Evolutionary conservation across 2,329 filamentous ascomycete species (phyloP).

Genomic region (Mariannaea elegans): DNA sequence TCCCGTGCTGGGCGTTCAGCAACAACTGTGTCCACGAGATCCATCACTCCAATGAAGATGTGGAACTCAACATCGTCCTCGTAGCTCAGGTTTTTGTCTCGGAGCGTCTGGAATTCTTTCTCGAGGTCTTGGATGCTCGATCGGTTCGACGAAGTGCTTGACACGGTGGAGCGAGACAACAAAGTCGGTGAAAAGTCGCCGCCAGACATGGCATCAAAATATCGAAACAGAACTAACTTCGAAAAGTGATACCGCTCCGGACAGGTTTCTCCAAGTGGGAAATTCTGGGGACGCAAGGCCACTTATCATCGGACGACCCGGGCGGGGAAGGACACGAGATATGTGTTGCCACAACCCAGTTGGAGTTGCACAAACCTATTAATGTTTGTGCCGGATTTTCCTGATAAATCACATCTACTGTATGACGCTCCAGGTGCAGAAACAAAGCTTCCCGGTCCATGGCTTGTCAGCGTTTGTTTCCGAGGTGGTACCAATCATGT

Average conservation of each 20-base stretch:
- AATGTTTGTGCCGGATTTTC: slow-evolving; percentile 6
- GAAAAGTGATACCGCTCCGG: neutral
- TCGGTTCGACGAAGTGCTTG: slow-evolving; percentile 30
- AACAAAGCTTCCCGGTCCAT: slow-evolving; percentile 11
- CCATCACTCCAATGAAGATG: slow-evolving; percentile 37
- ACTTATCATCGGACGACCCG: slow-evolving; percentile 15
- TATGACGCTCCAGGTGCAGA: slow-evolving; percentile 21
- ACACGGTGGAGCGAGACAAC: slow-evolving; percentile 30
- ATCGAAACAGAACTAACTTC: neutral
- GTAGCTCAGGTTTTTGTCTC: slow-evolving; percentile 35
- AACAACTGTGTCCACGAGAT: slow-evolving; percentile 36
- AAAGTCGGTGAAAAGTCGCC: slow-evolving; percentile 24
- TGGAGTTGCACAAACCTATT: slow-evolving; percentile 4
- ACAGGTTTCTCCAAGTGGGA: neutral
- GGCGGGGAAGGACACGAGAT: slow-evolving; percentile 3
- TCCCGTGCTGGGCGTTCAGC: slow-evolving; percentile 24
- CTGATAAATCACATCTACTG: slow-evolving; percentile 27
- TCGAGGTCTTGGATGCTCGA: slow-evolving; percentile 33
- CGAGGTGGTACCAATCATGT: slow-evolving; percentile 34
- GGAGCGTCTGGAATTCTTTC: slow-evolving; percentile 34
- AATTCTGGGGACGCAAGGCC: neutral
- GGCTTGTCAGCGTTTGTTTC: slow-evolving; percentile 36
- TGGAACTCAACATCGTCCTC: slow-evolving; percentile 39
- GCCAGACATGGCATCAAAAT: slow-evolving; percentile 26
- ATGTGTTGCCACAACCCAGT: slow-evolving; percentile 4